These are phyloP conservation scores for Paramecium pentaurelia DNA, from an alignment of 73 alveolate species.

Conservation along the genomic window DNA sequence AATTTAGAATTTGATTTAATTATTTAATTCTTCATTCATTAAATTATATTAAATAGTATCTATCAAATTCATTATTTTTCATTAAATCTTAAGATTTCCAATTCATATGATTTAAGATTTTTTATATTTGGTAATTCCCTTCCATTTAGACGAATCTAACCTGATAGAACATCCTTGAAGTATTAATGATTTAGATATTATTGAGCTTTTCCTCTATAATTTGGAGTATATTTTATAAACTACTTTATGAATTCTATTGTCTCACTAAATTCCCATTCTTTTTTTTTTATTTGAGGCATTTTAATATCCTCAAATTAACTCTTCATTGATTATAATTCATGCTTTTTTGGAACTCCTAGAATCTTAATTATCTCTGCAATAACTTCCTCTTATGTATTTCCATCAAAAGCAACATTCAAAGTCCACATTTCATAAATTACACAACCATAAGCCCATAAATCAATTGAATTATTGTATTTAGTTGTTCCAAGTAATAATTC, in stretches of 20 bases:
- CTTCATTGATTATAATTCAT: slow-evolving; percentile 24
- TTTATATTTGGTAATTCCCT: neutral
- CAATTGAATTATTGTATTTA: slow-evolving; percentile 72
- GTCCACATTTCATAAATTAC: slow-evolving; percentile 81
- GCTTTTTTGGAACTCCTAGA: slow-evolving; percentile 85
- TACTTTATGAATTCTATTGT: neutral
- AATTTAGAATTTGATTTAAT: no score
- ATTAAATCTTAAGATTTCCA: neutral
- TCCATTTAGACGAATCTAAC: neutral
- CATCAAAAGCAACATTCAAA: slow-evolving; percentile 51
- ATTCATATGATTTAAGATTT: neutral
- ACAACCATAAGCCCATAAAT: slow-evolving; percentile 90
- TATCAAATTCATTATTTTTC: neutral
- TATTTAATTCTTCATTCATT: neutral
- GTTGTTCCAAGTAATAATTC: slow-evolving; percentile 78
- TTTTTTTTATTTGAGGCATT: slow-evolving; percentile 4
- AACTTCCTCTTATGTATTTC: slow-evolving; percentile 78
- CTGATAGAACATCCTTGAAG: neutral
- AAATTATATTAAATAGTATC: neutral
- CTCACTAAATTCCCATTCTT: neutral
- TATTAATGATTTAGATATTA: neutral
- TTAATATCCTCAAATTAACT: neutral
- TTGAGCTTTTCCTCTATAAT: neutral
- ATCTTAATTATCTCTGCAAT: slow-evolving; percentile 86
- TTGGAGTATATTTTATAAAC: neutral